A percentile compares a stretch with the other conserved stretches of the same genome.
Conservation (phyloP, 768 basidiomycete genomes). For the Crepidotus variabilis region DNA sequence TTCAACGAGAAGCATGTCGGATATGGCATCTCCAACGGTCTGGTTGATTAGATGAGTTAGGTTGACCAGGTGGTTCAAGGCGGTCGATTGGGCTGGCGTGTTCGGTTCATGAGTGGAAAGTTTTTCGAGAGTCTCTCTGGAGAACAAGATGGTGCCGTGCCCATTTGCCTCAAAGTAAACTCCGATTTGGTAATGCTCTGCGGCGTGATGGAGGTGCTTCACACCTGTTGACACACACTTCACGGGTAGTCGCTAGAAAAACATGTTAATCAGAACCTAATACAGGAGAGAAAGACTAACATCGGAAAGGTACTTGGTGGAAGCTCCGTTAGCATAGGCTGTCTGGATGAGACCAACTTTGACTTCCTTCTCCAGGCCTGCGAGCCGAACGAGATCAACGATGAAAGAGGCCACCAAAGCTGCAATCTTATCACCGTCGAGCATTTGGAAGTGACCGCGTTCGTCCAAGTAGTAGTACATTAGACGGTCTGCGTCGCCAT, state of each 20-base stretch:
- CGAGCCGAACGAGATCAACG: constrained; percentile 80
- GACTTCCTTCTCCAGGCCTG: constrained; percentile 73
- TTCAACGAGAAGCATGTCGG: constrained; percentile 94
- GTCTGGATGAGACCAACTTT: constrained; percentile 97
- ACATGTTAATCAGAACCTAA: constrained; percentile 1
- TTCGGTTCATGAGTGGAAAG: constrained; percentile 65
- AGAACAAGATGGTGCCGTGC: constrained; percentile 96
- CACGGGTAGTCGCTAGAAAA: constrained; percentile 79
- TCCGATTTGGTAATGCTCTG: constrained; percentile 90
- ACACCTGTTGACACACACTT: constrained; percentile 96
- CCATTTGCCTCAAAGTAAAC: constrained; percentile 99
- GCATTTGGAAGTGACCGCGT: constrained; percentile 75
- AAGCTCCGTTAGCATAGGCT: constrained; percentile 96
- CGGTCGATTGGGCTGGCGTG: constrained; percentile 79
- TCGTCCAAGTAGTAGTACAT: constrained; percentile 94
- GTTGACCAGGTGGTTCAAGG: constrained; percentile 71
- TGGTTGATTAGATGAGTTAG: constrained; percentile 91
- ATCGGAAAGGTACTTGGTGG: constrained; percentile 86
- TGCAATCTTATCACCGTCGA: constrained; percentile 99
- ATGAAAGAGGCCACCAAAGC: constrained; percentile 91
- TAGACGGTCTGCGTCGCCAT: constrained; percentile 96
- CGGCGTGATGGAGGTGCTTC: constrained; percentile 97
- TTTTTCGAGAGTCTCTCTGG: constrained; percentile 60
- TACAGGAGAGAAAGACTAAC: constrained; percentile 36
- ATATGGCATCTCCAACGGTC: constrained; percentile 95